Evolutionary conservation across 108 stramenopile genomes (phyloP).

Genomic region (Fragilaria crotonensis): DNA sequence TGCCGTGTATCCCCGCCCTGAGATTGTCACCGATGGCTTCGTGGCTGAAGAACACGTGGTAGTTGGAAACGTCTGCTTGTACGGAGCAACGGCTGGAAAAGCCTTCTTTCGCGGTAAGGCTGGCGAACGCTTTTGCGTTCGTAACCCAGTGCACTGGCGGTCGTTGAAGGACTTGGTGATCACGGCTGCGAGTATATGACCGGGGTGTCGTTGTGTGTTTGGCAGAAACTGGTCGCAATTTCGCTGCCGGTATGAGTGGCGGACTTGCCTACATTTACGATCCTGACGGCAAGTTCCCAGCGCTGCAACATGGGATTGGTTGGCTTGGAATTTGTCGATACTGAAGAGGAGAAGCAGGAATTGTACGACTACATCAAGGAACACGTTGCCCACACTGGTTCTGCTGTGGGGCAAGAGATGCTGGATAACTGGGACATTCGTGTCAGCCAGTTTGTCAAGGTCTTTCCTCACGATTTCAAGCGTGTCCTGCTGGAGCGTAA

Average conservation of each 20-base stretch:
- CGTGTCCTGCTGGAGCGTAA: slow-evolving; percentile 76
- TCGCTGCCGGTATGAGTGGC: slow-evolving; percentile 98
- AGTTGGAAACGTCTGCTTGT: slow-evolving; percentile 92
- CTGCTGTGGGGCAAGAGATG: slow-evolving; percentile 72
- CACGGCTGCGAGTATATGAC: slow-evolving; percentile 99
- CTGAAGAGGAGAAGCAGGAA: slow-evolving; percentile 71
- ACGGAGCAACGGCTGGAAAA: slow-evolving; percentile 93
- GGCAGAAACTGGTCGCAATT: slow-evolving; percentile 94
- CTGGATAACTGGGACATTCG: slow-evolving; percentile 81
- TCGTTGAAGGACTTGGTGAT: slow-evolving; percentile 96
- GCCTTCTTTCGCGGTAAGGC: slow-evolving; percentile 96
- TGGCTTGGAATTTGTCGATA: slow-evolving; percentile 75
- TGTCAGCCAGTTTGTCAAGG: slow-evolving; percentile 87
- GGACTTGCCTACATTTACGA: slow-evolving; percentile 96
- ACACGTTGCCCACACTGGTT: slow-evolving; percentile 83
- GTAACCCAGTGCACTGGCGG: slow-evolving; percentile 95
- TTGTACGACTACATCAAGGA: slow-evolving; percentile 85
- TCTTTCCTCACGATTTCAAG: slow-evolving; percentile 96
- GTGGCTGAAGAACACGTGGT: slow-evolving; percentile 87
- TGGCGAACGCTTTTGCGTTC: slow-evolving; percentile 97
- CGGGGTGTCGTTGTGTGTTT: slow-evolving; percentile 89
- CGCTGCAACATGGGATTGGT: slow-evolving; percentile 98
- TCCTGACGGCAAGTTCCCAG: slow-evolving; percentile 84
- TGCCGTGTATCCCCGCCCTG: slow-evolving; percentile 63
- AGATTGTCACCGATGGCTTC: slow-evolving; percentile 70